Percentiles rank a stretch among this genome's conserved stretches.
Conservation (phyloP, 129 eudicot genomes). For the Gnaphalium uliginosum region DNA sequence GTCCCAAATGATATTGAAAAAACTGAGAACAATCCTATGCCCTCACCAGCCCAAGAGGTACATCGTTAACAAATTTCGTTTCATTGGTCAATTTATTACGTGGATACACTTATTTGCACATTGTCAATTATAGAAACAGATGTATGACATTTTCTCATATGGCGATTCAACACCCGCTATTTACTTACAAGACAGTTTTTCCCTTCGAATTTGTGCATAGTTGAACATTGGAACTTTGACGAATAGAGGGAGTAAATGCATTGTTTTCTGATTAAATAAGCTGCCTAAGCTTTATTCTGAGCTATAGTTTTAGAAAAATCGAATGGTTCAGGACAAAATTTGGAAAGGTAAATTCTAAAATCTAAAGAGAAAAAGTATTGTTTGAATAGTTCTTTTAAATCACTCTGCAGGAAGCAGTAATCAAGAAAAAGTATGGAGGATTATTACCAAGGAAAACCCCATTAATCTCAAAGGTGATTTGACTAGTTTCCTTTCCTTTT, state of each 20-base stretch:
- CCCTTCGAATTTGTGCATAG: background rate
- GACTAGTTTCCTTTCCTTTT: background rate
- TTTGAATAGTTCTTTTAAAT: background rate
- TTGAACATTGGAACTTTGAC: background rate
- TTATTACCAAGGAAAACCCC: conserved; percentile 71
- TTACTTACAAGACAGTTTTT: background rate
- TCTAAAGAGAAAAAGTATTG: background rate
- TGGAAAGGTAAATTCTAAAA: background rate
- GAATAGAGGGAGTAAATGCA: background rate
- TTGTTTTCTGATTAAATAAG: background rate
- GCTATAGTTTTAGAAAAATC: background rate
- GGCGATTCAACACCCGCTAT: background rate
- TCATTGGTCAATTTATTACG: background rate
- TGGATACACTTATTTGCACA: conserved; percentile 16
- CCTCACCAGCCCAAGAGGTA: conserved; percentile 62
- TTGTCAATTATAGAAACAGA: background rate
- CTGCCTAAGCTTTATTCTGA: conserved; percentile 13
- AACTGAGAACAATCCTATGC: conserved; percentile 49
- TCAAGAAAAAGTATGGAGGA: conserved; percentile 96
- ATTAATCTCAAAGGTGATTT: conserved; percentile 68
- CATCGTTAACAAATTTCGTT: background rate
- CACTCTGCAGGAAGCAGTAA: conserved; percentile 53
- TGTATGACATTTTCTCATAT: conserved; percentile 12
- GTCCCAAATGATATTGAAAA: conserved; percentile 20
- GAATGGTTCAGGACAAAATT: conserved; percentile 3